phyloP scores from a whole-genome alignment of 148 eudicot species.

The Salicornia ramosissima region DNA sequence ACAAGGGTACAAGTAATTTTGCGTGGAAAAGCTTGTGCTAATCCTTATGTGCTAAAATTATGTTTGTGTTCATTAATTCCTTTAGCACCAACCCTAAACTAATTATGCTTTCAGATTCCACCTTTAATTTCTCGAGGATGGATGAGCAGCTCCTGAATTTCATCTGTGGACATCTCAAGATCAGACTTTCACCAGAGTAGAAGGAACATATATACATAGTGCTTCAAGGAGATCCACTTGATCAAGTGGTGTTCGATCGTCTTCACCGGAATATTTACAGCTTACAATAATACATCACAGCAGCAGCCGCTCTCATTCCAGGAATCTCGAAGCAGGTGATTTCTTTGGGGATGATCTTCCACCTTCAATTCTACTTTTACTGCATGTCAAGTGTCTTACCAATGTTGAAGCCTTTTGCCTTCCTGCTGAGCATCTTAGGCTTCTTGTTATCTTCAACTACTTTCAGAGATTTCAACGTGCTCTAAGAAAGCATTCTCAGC shows the following conservation, averaged over 20 bases:
- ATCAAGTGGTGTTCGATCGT: conserved; percentile 12
- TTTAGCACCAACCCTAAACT: too few relatives aligned
- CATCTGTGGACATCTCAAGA: conserved; percentile 8
- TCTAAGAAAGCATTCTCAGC: conserved; percentile 13
- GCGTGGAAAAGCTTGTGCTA: too few relatives aligned
- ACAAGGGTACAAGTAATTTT: too few relatives aligned
- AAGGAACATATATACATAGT: conserved; percentile 18
- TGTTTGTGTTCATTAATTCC: too few relatives aligned
- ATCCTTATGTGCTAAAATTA: too few relatives aligned
- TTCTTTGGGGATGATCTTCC: conserved; percentile 19
- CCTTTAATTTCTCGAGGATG: conserved; percentile 17
- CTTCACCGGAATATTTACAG: conserved; percentile 13
- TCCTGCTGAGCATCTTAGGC: conserved; percentile 18
- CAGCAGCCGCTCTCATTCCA: neutral
- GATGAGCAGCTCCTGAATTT: conserved; percentile 13
- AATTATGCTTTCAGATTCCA: conserved; percentile 8
- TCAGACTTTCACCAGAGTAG: neutral
- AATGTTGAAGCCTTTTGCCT: conserved; percentile 21
- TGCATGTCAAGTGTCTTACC: conserved; percentile 18
- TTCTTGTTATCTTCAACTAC: conserved; percentile 5
- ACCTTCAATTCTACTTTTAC: too few relatives aligned
- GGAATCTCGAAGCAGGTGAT: conserved; percentile 14
- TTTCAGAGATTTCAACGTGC: conserved; percentile 1
- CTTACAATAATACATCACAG: conserved; percentile 17
- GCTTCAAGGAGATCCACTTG: conserved; percentile 18